phyloP scores from a whole-genome alignment of 2,329 filamentous ascomycete species.

The Microdochium nivale region DNA sequence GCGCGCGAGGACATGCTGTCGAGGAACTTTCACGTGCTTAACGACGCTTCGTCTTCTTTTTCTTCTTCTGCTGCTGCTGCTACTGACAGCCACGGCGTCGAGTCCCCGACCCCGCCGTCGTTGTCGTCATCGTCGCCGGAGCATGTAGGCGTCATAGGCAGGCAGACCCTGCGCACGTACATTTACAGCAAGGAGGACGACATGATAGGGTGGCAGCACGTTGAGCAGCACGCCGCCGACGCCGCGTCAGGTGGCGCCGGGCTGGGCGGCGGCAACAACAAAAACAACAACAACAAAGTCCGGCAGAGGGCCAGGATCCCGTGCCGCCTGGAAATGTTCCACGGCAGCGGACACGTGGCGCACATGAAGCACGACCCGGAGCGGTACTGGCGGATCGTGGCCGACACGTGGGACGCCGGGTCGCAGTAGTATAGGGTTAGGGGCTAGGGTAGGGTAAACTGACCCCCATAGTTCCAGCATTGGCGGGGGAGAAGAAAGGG shows the following conservation, averaged over 20 bases:
- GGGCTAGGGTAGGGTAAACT: too few relatives aligned
- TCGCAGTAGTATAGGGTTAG: too few relatives aligned
- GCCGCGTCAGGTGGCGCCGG: constrained; percentile 16
- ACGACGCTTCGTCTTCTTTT: too few relatives aligned
- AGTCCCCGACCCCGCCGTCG: too few relatives aligned
- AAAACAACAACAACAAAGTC: background rate
- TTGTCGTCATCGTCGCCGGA: too few relatives aligned
- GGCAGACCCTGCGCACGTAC: constrained; percentile 38
- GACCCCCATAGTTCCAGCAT: too few relatives aligned
- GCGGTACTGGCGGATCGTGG: constrained; percentile 42
- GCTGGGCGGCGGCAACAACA: background rate
- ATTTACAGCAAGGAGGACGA: constrained; percentile 40
- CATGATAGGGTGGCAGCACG: constrained; percentile 35
- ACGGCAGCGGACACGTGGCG: constrained; percentile 39
- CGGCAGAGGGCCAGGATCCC: constrained; percentile 22
- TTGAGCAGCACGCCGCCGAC: constrained; percentile 37
- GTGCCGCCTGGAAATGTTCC: constrained; percentile 36
- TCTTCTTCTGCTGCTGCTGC: too few relatives aligned
- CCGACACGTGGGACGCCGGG: constrained; percentile 33
- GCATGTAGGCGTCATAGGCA: constrained; percentile 12
- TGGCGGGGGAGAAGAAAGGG: too few relatives aligned
- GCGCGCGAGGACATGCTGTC: constrained; percentile 21
- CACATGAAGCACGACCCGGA: constrained; percentile 34
- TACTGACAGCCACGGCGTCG: too few relatives aligned
- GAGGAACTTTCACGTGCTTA: constrained; percentile 26